Evolutionary conservation across 208 protist genomes (phyloP).

Genomic region (Willaertia magna): DNA sequence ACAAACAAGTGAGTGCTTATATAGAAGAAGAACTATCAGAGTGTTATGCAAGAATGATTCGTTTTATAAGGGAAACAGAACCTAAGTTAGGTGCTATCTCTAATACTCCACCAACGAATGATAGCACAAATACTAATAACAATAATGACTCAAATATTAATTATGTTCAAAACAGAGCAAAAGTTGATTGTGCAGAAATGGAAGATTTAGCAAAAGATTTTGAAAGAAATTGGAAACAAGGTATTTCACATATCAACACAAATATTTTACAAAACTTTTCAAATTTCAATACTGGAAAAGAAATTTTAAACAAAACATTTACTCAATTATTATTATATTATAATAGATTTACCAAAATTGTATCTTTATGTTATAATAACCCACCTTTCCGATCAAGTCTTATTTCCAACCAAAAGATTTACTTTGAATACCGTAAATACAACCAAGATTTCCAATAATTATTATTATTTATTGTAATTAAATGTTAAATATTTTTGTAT

Average conservation of each 20-base stretch:
- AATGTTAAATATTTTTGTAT: no score
- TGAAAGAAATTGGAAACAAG: not conserved
- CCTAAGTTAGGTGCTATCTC: not conserved
- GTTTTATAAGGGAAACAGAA: not conserved
- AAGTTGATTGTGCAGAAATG: not conserved
- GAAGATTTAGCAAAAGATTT: not conserved
- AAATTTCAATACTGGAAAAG: not conserved
- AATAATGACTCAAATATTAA: not conserved
- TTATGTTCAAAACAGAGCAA: not conserved
- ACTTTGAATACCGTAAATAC: not conserved
- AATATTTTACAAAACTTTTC: not conserved
- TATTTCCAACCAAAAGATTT: not conserved
- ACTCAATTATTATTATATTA: not conserved
- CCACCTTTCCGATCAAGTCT: not conserved
- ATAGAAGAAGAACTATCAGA: not conserved
- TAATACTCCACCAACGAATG: no score
- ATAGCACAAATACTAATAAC: not conserved
- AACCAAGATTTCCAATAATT: not conserved
- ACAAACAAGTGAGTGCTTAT: not conserved
- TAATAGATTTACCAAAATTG: not conserved
- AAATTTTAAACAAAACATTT: not conserved
- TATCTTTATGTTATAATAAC: not conserved
- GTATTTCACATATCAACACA: not conserved
- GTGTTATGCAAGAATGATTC: not conserved
- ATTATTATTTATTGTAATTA: no score